Percentiles rank a stretch among this genome's conserved stretches.
These are phyloP conservation scores for Cercospora canescens DNA, from an alignment of 2,329 filamentous ascomycete genomes.

Conservation along the genomic window DNA sequence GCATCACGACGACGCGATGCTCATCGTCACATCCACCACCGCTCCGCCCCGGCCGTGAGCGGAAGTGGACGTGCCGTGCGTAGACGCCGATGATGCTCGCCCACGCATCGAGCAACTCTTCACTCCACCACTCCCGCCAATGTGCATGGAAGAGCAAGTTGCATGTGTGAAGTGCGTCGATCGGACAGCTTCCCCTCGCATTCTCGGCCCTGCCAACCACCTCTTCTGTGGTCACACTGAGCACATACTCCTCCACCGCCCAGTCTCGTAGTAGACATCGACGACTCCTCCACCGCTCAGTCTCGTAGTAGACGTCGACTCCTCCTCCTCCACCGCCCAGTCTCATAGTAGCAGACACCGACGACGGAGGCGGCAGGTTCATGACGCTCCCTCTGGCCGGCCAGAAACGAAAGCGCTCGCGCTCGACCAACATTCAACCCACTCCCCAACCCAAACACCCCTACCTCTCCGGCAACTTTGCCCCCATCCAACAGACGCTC, in stretches of 20 bases:
- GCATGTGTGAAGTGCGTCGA: background rate
- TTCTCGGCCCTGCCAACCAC: background rate
- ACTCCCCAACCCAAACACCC: conserved; percentile 42
- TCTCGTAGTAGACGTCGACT: no score
- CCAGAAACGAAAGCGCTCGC: conserved; percentile 34
- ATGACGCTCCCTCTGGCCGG: background rate
- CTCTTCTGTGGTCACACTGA: background rate
- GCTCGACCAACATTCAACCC: conserved; percentile 30
- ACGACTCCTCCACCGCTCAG: background rate
- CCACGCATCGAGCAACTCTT: no score
- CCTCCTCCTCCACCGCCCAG: background rate
- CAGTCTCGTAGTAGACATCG: background rate
- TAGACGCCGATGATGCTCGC: background rate
- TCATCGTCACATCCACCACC: background rate
- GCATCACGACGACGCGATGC: background rate
- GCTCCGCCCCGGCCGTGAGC: background rate
- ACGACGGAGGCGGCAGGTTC: background rate
- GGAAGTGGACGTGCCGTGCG: background rate
- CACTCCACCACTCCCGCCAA: background rate
- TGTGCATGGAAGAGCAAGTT: background rate
- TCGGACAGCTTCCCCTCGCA: background rate
- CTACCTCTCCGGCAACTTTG: conserved; percentile 66
- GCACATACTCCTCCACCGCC: background rate
- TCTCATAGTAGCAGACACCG: background rate
- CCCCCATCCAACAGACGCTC: conserved; percentile 60